Evolutionary conservation across 2,329 filamentous ascomycete genomes (phyloP), one percentile per base, ranked within the genome.

Genomic region (Cercospora zeae-maydis): DNA sequence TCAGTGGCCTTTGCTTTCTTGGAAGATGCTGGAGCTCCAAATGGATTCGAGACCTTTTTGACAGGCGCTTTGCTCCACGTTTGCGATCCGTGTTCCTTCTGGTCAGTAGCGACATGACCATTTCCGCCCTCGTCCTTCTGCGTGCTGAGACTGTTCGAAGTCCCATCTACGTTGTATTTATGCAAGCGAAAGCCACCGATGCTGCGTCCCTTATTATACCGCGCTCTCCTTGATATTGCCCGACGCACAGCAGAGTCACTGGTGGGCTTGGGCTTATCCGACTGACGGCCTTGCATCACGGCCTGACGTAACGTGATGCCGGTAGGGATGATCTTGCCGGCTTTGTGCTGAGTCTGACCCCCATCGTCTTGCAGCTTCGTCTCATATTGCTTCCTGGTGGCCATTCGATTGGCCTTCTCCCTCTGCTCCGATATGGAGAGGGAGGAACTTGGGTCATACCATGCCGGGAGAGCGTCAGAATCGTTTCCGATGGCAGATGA

Each of bases 391-490:
- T 57, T 30, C 49, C 56, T 68, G 63, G 34, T 37, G 36, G 45
- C 45, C 34, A 24, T 63, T 14, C 63, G 70, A 58, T 37, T 51
- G 45, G 57, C 57, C 54, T 62, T 68, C 62, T 68, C 68, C 58
- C 55, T 53, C 60, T 70, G 68, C 53, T 68, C 68, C 24, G 68
- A 55, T 10, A 54, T 53, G 13, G 71, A 65, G 30, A 74, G 61
- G 6, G 63, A 63, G 13, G 69, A 70, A 5, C 59, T 65, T 10
- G 70, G 63, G 49, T 72, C 66, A 65, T 67, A 66, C 56, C 54
- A 61, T 56, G 34, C 11, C 54, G 33, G 59, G 47, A 57, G 27
- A 7, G 31, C 24, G n/a, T 42, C 30, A 52, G 33, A 34, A 52
- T 21, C 63, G 59, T 62, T 51, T 11, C 62, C 59, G 58, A 51